These are phyloP conservation scores for Claviceps cyperi DNA, from an alignment of 2,329 filamentous ascomycete species.

Conservation along the genomic window DNA sequence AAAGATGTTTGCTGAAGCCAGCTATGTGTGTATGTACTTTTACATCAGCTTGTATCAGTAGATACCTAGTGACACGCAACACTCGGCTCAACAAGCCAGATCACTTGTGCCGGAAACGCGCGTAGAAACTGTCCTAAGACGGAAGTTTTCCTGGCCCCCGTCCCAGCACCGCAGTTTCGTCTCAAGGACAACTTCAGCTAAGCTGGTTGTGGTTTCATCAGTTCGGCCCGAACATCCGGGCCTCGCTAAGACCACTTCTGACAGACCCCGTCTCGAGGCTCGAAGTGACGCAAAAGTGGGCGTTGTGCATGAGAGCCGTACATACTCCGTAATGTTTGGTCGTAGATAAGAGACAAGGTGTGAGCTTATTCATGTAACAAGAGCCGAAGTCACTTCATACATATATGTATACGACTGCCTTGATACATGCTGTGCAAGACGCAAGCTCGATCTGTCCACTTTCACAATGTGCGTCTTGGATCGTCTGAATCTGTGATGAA, in stretches of 20 bases:
- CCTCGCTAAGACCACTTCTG: background rate
- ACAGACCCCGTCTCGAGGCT: background rate
- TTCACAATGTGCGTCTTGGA: background rate
- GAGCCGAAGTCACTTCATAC: background rate
- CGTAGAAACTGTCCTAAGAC: background rate
- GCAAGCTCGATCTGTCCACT: background rate
- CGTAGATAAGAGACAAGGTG: background rate
- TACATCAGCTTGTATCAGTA: too few species aligned
- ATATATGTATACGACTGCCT: background rate
- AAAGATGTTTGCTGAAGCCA: background rate
- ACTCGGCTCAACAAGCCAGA: too few species aligned
- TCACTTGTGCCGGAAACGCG: too few species aligned
- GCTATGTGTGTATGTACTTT: background rate
- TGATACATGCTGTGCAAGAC: background rate
- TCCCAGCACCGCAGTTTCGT: too few species aligned
- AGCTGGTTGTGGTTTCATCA: background rate
- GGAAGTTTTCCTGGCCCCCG: background rate
- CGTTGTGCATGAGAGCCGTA: background rate
- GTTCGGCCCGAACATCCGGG: conserved; percentile 1
- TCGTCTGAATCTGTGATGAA: background rate
- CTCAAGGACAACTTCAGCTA: too few species aligned
- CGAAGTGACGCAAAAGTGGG: background rate
- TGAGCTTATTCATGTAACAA: background rate
- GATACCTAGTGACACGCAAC: too few species aligned
- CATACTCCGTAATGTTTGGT: background rate